Evolutionary conservation across 805 yeast genomes (phyloP).

Genomic region (Kodamaea kakaduensis): DNA sequence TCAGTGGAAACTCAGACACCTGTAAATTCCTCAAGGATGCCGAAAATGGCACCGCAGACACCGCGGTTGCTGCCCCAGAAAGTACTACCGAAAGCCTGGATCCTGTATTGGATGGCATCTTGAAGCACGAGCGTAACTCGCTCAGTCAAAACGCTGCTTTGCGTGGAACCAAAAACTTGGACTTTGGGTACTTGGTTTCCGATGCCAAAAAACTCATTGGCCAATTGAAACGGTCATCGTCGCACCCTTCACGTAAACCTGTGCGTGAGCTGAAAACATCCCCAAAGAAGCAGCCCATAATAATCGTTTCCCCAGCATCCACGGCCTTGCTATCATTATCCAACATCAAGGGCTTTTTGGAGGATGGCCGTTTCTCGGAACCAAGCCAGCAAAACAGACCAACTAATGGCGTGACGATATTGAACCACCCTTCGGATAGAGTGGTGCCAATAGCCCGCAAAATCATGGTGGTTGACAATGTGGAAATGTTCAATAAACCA

Average conservation of each 20-base stretch:
- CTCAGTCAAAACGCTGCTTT: slow-evolving; percentile 58
- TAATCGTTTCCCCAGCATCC: slow-evolving; percentile 43
- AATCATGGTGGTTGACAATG: slow-evolving; percentile 81
- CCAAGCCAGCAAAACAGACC: slow-evolving; percentile 40
- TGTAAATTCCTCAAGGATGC: slow-evolving; percentile 49
- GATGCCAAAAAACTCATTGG: slow-evolving; percentile 60
- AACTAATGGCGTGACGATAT: slow-evolving; percentile 40
- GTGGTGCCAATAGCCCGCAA: slow-evolving; percentile 51
- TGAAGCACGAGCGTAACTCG: slow-evolving; percentile 46
- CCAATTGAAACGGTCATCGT: slow-evolving; percentile 52
- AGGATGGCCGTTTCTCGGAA: slow-evolving; percentile 63
- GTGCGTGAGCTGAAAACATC: slow-evolving; percentile 3
- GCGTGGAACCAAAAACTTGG: slow-evolving; percentile 63
- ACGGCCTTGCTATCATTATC: slow-evolving; percentile 38
- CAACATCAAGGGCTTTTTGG: slow-evolving; percentile 48
- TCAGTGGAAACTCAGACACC: slow-evolving; percentile 61
- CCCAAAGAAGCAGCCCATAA: slow-evolving; percentile 39
- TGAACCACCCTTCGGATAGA: slow-evolving; percentile 53
- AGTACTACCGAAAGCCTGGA: slow-evolving; percentile 29
- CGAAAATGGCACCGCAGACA: slow-evolving; percentile 1
- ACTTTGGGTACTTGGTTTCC: slow-evolving; percentile 63
- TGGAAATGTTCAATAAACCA: slow-evolving; percentile 78
- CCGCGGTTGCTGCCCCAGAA: background rate
- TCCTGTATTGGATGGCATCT: slow-evolving; percentile 47
- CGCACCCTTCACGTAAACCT: slow-evolving; percentile 58